Percentiles rank a stretch among this genome's conserved stretches.
phyloP scores from a whole-genome alignment of 1,284 basidiomycete species.

The Fistulinella staudtii region DNA sequence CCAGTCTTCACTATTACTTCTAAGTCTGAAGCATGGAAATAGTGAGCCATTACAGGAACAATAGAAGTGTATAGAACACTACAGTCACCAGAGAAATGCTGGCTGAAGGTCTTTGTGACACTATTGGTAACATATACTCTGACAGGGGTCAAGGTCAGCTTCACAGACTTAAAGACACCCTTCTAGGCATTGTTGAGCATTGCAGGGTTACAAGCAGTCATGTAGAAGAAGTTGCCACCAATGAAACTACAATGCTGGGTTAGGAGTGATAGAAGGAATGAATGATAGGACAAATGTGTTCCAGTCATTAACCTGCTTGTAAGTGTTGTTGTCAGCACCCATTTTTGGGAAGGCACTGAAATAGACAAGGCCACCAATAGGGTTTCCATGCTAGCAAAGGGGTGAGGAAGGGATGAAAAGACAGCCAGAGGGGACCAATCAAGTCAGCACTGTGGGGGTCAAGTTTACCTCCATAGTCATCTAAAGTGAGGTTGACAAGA shows the following conservation, averaged over 20 bases:
- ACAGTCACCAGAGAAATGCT: no score
- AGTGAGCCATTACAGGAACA: no score
- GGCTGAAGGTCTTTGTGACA: conserved; percentile 23
- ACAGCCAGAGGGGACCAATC: conserved; percentile 24
- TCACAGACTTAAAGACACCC: conserved; percentile 56
- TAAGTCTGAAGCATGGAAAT: no score
- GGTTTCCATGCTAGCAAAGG: conserved; percentile 52
- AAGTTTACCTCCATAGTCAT: conserved; percentile 68
- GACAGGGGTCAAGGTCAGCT: conserved; percentile 47
- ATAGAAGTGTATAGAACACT: no score
- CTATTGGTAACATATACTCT: conserved; percentile 23
- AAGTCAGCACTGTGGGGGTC: conserved; percentile 63
- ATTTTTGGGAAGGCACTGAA: conserved; percentile 47
- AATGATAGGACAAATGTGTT: conserved; percentile 34
- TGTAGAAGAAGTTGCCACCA: conserved; percentile 49
- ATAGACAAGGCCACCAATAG: conserved; percentile 61
- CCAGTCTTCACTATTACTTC: no score
- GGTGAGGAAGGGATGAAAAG: background rate
- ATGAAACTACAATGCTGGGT: conserved; percentile 47
- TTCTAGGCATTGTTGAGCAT: conserved; percentile 55
- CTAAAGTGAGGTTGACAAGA: conserved; percentile 46
- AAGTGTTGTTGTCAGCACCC: conserved; percentile 37
- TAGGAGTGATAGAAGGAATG: background rate
- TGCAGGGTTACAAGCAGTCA: conserved; percentile 57
- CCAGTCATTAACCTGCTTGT: conserved; percentile 54